These are phyloP conservation scores for Aspergillus pseudoglaucus DNA, from an alignment of 2,329 filamentous ascomycete species.

Conservation along the genomic window DNA sequence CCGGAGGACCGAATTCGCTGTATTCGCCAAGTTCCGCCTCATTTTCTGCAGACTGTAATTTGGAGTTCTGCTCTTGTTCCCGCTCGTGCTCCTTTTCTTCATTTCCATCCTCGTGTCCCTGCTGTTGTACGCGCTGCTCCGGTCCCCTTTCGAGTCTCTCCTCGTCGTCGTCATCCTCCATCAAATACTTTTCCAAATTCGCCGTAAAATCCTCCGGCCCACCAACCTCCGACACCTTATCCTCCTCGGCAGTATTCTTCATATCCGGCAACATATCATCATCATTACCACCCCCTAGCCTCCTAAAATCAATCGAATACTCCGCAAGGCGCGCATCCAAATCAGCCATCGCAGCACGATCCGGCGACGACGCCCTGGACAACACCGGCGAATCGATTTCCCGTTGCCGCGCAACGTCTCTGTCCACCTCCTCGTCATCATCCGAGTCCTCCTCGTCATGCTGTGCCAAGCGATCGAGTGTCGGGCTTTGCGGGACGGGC, in stretches of 20 bases:
- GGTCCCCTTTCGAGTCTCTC: constrained; percentile 2
- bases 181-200: constrained; percentile 36
- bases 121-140: constrained; percentile 4
- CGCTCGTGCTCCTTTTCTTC: constrained; percentile 1
- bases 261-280: constrained; percentile 19
- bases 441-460: constrained; percentile 1
- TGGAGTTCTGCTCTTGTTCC: constrained; percentile 11
- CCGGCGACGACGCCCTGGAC: constrained; percentile 15
- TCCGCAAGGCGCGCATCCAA: constrained; percentile 35
- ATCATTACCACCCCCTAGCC: constrained; percentile 24
- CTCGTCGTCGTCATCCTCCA: constrained; percentile 20
- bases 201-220: constrained; percentile 39
- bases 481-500: constrained; percentile 18
- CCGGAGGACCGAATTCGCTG: constrained; percentile 37
- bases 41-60: constrained; percentile 23
- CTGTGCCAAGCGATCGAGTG: constrained; percentile 12
- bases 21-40: constrained; percentile 30
- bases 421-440: not conserved
- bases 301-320: constrained; percentile 35
- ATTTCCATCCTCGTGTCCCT: constrained; percentile 6
- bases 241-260: constrained; percentile 18
- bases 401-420: constrained; percentile 7
- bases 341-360: constrained; percentile 23
- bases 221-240: constrained; percentile 32
- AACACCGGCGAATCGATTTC: constrained; percentile 8